These are phyloP conservation scores for Tanacetum coccineum DNA, from an alignment of 129 eudicot species.

Conservation along the genomic window DNA sequence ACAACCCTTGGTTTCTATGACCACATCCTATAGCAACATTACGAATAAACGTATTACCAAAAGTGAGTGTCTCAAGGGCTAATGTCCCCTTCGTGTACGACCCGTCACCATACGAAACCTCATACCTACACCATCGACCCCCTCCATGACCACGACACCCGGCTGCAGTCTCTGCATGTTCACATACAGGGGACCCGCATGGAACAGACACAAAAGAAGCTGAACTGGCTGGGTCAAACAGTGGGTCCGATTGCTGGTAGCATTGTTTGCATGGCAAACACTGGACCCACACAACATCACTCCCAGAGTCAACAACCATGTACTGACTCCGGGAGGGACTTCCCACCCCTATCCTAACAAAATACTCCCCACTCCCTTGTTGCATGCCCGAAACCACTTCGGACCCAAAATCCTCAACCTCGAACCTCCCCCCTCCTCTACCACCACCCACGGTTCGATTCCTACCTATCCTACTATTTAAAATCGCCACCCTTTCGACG, in stretches of 20 bases:
- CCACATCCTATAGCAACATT: slow-evolving; percentile 93
- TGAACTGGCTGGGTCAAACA: slow-evolving; percentile 75
- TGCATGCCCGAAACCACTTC: slow-evolving; percentile 94
- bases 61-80: slow-evolving; percentile 67
- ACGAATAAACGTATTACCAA: slow-evolving; percentile 43
- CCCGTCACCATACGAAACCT: slow-evolving; percentile 77
- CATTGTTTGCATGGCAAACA: slow-evolving; percentile 86
- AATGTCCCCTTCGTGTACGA: slow-evolving; percentile 79
- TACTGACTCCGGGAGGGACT: slow-evolving; percentile 77
- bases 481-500: slow-evolving; percentile 45
- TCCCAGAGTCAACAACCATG: slow-evolving; percentile 89
- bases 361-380: slow-evolving; percentile 88
- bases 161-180: slow-evolving; percentile 54
- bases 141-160: slow-evolving; percentile 64
- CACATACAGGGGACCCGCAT: slow-evolving; percentile 63
- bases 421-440: slow-evolving; percentile 28
- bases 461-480: slow-evolving; percentile 25
- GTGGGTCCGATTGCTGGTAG: slow-evolving; percentile 79
- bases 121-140: slow-evolving; percentile 63
- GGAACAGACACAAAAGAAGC: slow-evolving; percentile 61
- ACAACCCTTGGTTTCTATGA: slow-evolving; percentile 75
- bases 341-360: slow-evolving; percentile 84
- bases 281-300: slow-evolving; percentile 89
- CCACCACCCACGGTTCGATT: slow-evolving; percentile 17
- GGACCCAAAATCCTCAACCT: slow-evolving; percentile 74